Conservation (phyloP, 768 basidiomycete species). For the Hydnomerulius pinastri region DNA sequence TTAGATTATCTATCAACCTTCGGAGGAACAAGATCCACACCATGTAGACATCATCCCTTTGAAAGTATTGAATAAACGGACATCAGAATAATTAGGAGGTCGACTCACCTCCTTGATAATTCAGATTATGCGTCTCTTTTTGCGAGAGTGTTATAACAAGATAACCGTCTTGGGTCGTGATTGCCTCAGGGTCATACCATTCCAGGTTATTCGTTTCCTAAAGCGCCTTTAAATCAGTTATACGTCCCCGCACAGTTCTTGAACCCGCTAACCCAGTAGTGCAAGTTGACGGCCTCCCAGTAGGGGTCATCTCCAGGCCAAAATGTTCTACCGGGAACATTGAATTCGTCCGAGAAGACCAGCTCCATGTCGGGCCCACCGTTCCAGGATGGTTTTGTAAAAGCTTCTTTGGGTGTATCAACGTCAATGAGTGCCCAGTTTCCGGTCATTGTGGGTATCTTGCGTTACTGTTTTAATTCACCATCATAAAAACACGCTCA, state of each 20-base stretch:
- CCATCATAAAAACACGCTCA: background rate
- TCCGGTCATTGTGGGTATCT: slow-evolving; percentile 60
- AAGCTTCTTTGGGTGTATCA: slow-evolving; percentile 58
- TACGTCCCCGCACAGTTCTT: slow-evolving; percentile 26
- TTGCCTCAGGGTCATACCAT: slow-evolving; percentile 54
- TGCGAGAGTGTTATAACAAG: slow-evolving; percentile 52
- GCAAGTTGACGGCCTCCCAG: slow-evolving; percentile 61
- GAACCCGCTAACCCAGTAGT: slow-evolving; percentile 41
- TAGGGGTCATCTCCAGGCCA: slow-evolving; percentile 86
- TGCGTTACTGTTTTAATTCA: background rate
- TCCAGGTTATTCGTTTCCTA: slow-evolving; percentile 54
- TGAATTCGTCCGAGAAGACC: slow-evolving; percentile 84
- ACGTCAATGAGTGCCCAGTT: slow-evolving; percentile 60
- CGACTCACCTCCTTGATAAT: slow-evolving; percentile 43
- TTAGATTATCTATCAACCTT: slow-evolving; percentile 9
- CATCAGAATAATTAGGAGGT: slow-evolving; percentile 12
- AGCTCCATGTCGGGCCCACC: slow-evolving; percentile 59
- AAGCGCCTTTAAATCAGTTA: slow-evolving; percentile 26
- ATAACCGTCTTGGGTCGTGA: slow-evolving; percentile 52
- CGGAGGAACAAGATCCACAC: slow-evolving; percentile 14
- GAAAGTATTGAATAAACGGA: slow-evolving; percentile 35
- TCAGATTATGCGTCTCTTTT: slow-evolving; percentile 45
- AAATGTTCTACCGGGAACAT: slow-evolving; percentile 72
- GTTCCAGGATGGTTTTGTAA: slow-evolving; percentile 53
- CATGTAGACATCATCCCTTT: slow-evolving; percentile 51